phyloP scores from a whole-genome alignment of 257 asterid species.

The Leptodermis oblonga region DNA sequence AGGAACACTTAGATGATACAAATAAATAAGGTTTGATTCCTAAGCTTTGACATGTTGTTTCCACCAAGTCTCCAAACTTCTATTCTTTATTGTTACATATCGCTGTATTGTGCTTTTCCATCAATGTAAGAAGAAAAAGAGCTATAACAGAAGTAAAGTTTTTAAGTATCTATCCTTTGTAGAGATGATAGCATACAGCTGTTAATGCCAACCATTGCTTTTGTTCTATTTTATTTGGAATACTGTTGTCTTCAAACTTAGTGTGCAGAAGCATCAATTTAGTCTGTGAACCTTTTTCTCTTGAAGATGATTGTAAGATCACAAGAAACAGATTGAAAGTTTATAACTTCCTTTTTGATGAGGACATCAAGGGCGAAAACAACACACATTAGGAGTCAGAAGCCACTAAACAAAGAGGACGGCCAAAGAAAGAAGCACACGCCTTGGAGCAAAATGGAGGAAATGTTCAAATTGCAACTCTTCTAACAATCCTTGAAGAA shows the following conservation, averaged over 20 bases:
- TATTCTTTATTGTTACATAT: background rate
- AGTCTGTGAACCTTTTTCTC: too few relatives aligned
- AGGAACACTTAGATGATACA: background rate
- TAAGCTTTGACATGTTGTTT: background rate
- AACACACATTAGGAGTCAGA: too few relatives aligned
- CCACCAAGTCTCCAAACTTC: background rate
- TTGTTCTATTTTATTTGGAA: background rate
- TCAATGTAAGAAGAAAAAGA: background rate
- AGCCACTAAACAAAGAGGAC: too few relatives aligned
- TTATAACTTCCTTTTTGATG: too few relatives aligned
- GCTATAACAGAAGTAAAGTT: background rate
- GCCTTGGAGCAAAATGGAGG: too few relatives aligned
- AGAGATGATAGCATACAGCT: background rate
- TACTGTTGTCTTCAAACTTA: background rate
- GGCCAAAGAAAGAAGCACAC: too few relatives aligned
- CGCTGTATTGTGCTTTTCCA: background rate
- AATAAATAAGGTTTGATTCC: constrained; percentile 6
- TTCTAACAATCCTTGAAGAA: too few relatives aligned
- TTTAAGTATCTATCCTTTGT: background rate
- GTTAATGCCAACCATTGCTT: background rate
- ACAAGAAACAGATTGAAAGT: background rate
- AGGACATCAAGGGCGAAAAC: too few relatives aligned
- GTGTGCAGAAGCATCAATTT: background rate
- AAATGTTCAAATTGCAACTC: too few relatives aligned
- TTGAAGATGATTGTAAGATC: background rate